Conservation (phyloP, 148 eudicot genomes). For the Cornus controversa region DNA sequence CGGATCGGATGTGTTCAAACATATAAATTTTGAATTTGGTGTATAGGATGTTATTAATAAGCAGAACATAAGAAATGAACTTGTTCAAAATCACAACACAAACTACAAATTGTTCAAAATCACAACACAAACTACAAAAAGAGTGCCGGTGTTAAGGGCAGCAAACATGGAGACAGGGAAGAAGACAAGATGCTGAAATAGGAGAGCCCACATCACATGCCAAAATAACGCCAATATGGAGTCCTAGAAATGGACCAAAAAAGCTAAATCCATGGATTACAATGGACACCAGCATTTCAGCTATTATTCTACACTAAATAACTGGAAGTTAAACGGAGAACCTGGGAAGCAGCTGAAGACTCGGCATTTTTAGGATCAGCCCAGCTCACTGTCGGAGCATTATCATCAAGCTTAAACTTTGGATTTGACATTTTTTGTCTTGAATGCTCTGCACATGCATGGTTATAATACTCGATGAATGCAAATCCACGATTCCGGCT, state of each 20-base stretch:
- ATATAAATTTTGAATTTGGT: not conserved
- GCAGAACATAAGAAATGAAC: not conserved
- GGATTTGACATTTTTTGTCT: constrained; percentile 78
- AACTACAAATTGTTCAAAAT: not conserved
- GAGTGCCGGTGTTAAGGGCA: not conserved
- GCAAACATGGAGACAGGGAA: not conserved
- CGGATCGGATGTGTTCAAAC: not conserved
- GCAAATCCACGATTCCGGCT: constrained; percentile 92
- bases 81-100: not conserved
- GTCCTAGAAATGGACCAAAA: not conserved
- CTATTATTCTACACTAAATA: not conserved
- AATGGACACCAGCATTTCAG: not conserved
- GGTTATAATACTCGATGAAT: constrained; percentile 91
- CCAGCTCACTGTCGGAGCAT: constrained; percentile 95
- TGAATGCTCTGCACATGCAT: constrained; percentile 95
- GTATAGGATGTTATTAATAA: not conserved
- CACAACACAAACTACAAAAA: not conserved
- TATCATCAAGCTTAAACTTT: constrained; percentile 77
- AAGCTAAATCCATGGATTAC: not conserved
- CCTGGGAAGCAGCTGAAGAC: constrained; percentile 76
- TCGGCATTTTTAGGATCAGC: constrained; percentile 87
- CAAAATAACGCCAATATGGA: not conserved
- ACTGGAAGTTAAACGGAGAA: constrained; percentile 12
- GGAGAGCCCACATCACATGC: not conserved
- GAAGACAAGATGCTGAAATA: not conserved